Percentiles rank a stretch among this genome's conserved stretches.
These are phyloP conservation scores for Plantago lanceolata DNA, from an alignment of 305 asterid species.

Conservation along the genomic window DNA sequence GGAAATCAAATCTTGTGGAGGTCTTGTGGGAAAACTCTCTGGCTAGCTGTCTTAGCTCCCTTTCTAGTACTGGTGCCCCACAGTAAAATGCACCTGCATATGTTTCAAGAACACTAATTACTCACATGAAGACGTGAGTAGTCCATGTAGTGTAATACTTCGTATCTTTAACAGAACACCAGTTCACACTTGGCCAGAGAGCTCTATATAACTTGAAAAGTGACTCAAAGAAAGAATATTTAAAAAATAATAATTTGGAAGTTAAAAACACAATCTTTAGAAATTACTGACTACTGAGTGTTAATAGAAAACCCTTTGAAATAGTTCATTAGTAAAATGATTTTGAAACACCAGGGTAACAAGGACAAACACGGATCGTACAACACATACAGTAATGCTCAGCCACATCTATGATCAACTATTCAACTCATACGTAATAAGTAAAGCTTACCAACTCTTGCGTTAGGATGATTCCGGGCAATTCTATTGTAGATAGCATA, in stretches of 20 bases:
- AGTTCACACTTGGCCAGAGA: neutral
- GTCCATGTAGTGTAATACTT: neutral
- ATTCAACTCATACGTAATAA: no score
- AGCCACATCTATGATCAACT: no score
- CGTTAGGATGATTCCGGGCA: slow-evolving; percentile 61
- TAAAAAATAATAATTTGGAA: no score
- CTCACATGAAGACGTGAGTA: neutral
- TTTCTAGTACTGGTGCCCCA: slow-evolving; percentile 80
- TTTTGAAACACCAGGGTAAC: neutral
- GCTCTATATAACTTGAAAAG: neutral
- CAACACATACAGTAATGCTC: neutral
- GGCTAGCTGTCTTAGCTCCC: slow-evolving; percentile 66
- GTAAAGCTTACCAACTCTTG: slow-evolving; percentile 54
- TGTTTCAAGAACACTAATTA: neutral
- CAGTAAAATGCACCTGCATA: slow-evolving; percentile 79
- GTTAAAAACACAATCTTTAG: no score
- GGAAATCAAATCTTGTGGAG: slow-evolving; percentile 73
- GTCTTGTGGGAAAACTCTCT: slow-evolving; percentile 74
- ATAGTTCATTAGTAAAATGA: neutral
- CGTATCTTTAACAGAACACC: neutral
- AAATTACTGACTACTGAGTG: neutral
- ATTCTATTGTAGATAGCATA: slow-evolving; percentile 69
- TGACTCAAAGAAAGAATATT: neutral
- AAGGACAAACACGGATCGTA: no score
- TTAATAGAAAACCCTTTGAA: neutral